phyloP scores from a whole-genome alignment of 371 early-diverging fungal genomes.

The Capillidium heterosporum region DNA sequence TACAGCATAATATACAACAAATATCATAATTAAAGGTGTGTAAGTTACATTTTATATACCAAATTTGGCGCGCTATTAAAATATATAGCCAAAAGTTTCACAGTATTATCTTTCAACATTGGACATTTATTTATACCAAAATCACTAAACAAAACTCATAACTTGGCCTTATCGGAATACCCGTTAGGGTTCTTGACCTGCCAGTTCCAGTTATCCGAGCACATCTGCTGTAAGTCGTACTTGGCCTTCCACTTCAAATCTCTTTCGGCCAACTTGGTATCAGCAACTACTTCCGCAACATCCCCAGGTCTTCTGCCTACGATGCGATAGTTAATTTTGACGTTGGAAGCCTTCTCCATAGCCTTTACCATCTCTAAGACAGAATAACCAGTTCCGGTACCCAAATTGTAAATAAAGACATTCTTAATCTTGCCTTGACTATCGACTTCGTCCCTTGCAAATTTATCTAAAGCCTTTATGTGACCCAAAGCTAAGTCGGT shows the following conservation, averaged over 20 bases:
- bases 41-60: too few species aligned
- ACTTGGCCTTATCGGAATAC: slow-evolving; percentile 10
- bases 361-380: slow-evolving; percentile 74
- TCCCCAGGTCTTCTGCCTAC: slow-evolving; percentile 62
- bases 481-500: slow-evolving; percentile 77
- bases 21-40: too few species aligned
- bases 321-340: slow-evolving; percentile 40
- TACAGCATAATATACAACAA: too few species aligned
- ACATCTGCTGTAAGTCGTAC: slow-evolving; percentile 60
- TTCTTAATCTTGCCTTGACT: slow-evolving; percentile 19
- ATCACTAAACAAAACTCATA: too few species aligned
- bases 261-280: slow-evolving; percentile 41
- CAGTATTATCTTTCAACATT: too few species aligned
- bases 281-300: slow-evolving; percentile 59
- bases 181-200: slow-evolving; percentile 49
- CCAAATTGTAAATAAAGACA: slow-evolving; percentile 57
- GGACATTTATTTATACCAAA: too few species aligned
- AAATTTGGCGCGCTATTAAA: too few species aligned
- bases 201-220: slow-evolving; percentile 78
- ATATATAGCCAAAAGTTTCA: too few species aligned
- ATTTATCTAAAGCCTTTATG: slow-evolving; percentile 54
- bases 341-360: slow-evolving; percentile 49
- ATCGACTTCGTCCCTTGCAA: slow-evolving; percentile 11
- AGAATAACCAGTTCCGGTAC: slow-evolving; percentile 68
- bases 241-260: slow-evolving; percentile 61